A percentile compares a stretch with the other conserved stretches of the same genome.
Conservation (phyloP, 495 filamentous ascomycete species). For the Massariosphaeria phaeospora region DNA sequence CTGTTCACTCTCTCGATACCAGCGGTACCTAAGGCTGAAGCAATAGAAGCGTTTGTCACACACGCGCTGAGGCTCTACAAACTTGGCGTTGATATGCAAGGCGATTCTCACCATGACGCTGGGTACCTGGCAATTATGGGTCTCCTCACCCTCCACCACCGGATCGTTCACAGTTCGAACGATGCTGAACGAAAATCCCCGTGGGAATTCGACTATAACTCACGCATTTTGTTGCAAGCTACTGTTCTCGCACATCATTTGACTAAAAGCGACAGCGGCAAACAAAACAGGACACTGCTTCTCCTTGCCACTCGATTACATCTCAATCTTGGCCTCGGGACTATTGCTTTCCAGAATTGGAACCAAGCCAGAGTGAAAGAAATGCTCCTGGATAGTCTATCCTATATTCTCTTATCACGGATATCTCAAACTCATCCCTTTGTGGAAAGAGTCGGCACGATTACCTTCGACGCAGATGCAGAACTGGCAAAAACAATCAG, state of each 20-base stretch:
- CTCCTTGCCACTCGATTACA: conserved; percentile 26
- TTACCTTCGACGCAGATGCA: conserved; percentile 4
- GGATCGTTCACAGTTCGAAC: not conserved
- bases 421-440: conserved; percentile 25
- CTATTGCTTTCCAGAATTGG: conserved; percentile 12
- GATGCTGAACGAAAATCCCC: not conserved
- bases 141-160: conserved; percentile 15
- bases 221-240: conserved; percentile 18
- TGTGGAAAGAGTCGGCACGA: conserved; percentile 2
- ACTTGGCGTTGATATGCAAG: not conserved
- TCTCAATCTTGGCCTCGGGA: conserved; percentile 10
- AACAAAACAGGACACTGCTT: conserved; percentile 14
- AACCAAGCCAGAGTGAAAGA: conserved; percentile 16
- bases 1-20: conserved; percentile 17
- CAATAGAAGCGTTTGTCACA: not conserved
- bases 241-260: conserved; percentile 2
- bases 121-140: conserved; percentile 15
- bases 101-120: not conserved
- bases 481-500: conserved; percentile 12
- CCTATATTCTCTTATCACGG: conserved; percentile 5
- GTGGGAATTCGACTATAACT: not conserved
- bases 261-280: not conserved
- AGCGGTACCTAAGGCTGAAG: not conserved
- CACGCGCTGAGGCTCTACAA: conserved; percentile 10
- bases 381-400: conserved; percentile 24